Base-by-base conservation (phyloP, 1,284 basidiomycete species). In the Ustilago lituana region DNA sequence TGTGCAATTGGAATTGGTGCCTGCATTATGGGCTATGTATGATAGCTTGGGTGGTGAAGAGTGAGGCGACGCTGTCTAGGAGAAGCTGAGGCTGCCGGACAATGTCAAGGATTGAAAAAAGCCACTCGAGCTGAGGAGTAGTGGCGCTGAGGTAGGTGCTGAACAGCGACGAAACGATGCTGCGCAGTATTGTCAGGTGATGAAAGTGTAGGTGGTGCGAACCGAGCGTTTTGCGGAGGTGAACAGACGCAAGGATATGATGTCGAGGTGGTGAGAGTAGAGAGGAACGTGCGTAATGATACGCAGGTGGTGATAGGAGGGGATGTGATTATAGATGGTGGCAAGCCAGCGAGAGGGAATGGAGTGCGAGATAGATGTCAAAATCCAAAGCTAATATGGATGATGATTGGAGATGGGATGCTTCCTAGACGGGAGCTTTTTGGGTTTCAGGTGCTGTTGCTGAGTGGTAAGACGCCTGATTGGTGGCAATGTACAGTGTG, bases 1-100 rank as follows among this genome's bases (percentile, higher is more conserved):
- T 55, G 65, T 33, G 57, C 54, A 44, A 73, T 73, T 20, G 71
- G 65, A 26, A 73, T 73, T 11, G 71, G 71, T 40, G 71, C 63
- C 40, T 64, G 71, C 71, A 73, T 73, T 26, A 37, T 70, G 50
- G 50, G 49, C 37, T 37, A 51, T 35, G 26, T 56, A 19, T 60
- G 26, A n/a, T 11, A 15, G 27, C 22, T 4, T 27, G 19, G 26
- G 8, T 29, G 53, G 22, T 45, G 31, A 20, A 11, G 37, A 33
- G 10, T 26, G 20, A 15, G 32, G 17, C 33, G 51, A 44, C 19
- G 41, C 23, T 58, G 37, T 45, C 37, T 39, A 44, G 10, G 17
- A 19, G 35, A 26, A 20, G 44, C 37, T 45, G 19, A n/a, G n/a
- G n/a, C n/a, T n/a, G n/a, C n/a, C n/a, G n/a, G n/a, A n/a, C n/a